These are phyloP conservation scores for Inga oerstediana DNA, from an alignment of 306 rosid species.

Conservation along the genomic window DNA sequence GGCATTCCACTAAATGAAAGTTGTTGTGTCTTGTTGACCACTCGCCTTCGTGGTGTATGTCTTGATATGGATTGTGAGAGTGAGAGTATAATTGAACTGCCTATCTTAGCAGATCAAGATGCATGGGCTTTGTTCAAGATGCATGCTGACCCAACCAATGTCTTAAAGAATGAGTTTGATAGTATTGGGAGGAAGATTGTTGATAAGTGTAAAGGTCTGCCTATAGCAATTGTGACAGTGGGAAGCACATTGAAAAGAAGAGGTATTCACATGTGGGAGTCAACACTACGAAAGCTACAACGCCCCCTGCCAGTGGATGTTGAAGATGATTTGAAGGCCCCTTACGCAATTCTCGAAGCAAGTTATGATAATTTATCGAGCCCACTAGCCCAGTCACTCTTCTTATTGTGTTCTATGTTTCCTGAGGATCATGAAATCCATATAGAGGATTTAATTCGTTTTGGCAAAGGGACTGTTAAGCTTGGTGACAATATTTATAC, in stretches of 20 bases:
- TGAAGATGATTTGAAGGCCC: neutral
- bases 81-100: neutral
- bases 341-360: neutral
- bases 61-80: neutral
- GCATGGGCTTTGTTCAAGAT: neutral
- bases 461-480: neutral
- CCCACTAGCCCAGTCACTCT: neutral
- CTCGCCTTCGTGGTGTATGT: neutral
- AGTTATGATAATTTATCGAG: neutral
- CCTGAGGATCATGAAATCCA: neutral
- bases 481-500: too few relatives aligned
- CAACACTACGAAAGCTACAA: neutral
- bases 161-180: neutral
- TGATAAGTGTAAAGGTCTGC: conserved; percentile 9
- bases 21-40: neutral
- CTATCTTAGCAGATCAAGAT: neutral
- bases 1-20: neutral
- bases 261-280: neutral
- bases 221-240: neutral
- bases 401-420: conserved; percentile 6
- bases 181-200: neutral
- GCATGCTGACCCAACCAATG: neutral
- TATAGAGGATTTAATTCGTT: conserved; percentile 9
- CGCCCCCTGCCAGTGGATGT: neutral
- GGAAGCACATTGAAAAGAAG: neutral